Evolutionary conservation across 2,329 filamentous ascomycete species (phyloP).

Genomic region (Thielaviopsis cerberus): DNA sequence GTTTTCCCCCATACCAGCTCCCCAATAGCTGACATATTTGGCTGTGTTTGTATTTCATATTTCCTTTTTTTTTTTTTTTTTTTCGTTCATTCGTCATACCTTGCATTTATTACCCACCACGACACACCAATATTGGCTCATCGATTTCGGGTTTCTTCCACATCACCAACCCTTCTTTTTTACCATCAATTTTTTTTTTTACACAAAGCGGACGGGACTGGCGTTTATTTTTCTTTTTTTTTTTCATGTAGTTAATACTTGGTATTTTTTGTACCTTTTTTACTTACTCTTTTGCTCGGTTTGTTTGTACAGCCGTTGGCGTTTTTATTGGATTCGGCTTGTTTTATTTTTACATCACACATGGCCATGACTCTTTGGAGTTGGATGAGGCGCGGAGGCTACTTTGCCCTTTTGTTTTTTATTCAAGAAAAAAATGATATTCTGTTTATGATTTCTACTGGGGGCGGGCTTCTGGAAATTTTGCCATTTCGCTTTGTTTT

Average conservation of each 20-base stretch:
- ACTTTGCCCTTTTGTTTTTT: neutral
- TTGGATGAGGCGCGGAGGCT: neutral
- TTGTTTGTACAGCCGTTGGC: neutral
- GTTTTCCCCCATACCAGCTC: neutral
- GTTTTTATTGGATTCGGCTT: neutral
- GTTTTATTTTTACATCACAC: neutral
- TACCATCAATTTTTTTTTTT: neutral
- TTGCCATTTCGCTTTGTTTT: neutral
- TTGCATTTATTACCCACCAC: neutral
- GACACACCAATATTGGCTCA: neutral
- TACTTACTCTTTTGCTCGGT: neutral
- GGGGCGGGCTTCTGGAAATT: neutral
- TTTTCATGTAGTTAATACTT: neutral
- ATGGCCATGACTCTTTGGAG: neutral
- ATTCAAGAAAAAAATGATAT: neutral
- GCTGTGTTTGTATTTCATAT: neutral
- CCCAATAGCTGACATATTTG: neutral
- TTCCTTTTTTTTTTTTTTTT: neutral
- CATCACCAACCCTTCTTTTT: neutral
- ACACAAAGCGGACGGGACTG: constrained; percentile 4
- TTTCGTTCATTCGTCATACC: neutral
- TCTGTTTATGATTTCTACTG: neutral
- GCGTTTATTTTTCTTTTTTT: neutral
- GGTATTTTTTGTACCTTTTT: neutral
- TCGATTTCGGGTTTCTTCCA: neutral